phyloP scores from a whole-genome alignment of 2,329 filamentous ascomycete species.

The Talaromyces islandicus region DNA sequence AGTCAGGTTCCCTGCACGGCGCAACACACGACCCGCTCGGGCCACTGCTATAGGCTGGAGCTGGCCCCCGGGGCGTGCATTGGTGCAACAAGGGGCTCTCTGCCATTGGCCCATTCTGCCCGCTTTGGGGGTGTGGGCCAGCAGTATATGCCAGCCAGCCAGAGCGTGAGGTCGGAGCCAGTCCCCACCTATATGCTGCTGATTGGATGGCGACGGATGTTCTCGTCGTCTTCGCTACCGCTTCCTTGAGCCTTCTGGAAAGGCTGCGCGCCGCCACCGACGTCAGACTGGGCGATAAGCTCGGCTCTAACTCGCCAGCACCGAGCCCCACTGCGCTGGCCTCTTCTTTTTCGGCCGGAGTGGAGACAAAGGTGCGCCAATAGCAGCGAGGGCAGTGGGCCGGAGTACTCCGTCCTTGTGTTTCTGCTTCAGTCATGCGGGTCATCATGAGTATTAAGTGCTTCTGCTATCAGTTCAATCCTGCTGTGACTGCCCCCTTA shows the following conservation, averaged over 20 bases:
- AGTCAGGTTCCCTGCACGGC: background rate
- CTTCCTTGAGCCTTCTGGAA: constrained; percentile 8
- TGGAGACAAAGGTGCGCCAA: background rate
- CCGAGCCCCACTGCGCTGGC: background rate
- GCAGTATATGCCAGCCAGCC: background rate
- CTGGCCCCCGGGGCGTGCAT: background rate
- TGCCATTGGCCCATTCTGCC: background rate
- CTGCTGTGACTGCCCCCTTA: no score
- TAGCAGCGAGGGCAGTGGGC: background rate
- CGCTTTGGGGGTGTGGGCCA: background rate
- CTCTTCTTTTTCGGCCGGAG: background rate
- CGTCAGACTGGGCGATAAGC: background rate
- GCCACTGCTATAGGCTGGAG: background rate
- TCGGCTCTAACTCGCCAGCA: background rate
- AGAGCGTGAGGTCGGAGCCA: background rate
- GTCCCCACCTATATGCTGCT: background rate
- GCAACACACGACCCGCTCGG: background rate
- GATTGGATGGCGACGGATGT: background rate
- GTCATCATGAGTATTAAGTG: no score
- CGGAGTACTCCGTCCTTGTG: no score
- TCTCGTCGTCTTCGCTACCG: constrained; percentile 6
- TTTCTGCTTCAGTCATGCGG: background rate
- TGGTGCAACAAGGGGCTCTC: background rate
- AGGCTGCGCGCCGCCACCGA: background rate
- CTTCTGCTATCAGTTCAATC: background rate